Conservation (phyloP, 1,284 basidiomycete species). For the Sanghuangporus weigelae region DNA sequence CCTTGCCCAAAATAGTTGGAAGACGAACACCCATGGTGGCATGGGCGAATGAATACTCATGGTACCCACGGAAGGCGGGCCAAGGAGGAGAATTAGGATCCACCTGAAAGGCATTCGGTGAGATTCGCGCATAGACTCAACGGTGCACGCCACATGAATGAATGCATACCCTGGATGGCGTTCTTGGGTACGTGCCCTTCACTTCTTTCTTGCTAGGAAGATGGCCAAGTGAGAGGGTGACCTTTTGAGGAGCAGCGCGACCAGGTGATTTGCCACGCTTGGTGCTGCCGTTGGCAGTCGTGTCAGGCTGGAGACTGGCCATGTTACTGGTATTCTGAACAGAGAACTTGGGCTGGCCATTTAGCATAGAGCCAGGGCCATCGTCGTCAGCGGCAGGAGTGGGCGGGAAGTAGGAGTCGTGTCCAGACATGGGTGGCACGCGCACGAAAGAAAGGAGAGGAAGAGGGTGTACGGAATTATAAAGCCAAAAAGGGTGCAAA, state of each 20-base stretch:
- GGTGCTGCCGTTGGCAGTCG: neutral
- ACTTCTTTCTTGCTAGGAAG: conserved; percentile 66
- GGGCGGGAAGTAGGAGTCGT: conserved; percentile 16
- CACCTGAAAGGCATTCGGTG: conserved; percentile 37
- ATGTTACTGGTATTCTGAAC: conserved; percentile 1
- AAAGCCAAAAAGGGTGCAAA: neutral
- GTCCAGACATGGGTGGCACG: conserved; percentile 7
- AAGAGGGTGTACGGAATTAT: neutral
- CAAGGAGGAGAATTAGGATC: conserved; percentile 96
- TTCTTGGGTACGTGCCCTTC: conserved; percentile 63
- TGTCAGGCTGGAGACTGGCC: neutral
- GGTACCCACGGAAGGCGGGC: conserved; percentile 93
- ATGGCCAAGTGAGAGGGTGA: conserved; percentile 65
- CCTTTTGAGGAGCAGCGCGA: conserved; percentile 43
- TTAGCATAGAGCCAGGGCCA: neutral
- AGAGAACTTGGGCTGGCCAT: conserved; percentile 3
- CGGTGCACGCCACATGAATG: neutral
- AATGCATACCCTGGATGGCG: conserved; percentile 56
- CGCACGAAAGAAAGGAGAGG: neutral
- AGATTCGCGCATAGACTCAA: neutral
- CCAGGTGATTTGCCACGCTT: conserved; percentile 7
- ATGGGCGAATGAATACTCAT: conserved; percentile 93
- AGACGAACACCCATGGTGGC: conserved; percentile 92
- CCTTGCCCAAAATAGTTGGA: conserved; percentile 94
- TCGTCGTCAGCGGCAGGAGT: conserved; percentile 13